These are phyloP conservation scores for Wickerhamiella bombiphila DNA, from an alignment of 805 yeast genomes.

Conservation along the genomic window DNA sequence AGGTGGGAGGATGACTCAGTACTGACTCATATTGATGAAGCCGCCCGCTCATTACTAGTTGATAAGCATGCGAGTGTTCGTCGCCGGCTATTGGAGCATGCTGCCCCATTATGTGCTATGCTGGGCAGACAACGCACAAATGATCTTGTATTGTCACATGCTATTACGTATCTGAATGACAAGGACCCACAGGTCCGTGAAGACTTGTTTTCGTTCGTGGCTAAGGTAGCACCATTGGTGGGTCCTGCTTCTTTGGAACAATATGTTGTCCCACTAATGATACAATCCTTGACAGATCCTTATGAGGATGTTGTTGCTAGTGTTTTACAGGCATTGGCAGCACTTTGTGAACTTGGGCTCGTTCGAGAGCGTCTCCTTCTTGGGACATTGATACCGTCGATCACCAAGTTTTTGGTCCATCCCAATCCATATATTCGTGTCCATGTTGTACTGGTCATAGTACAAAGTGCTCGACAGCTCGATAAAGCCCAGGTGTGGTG, in stretches of 20 bases:
- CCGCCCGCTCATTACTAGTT: slow-evolving; percentile 51
- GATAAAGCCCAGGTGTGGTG: slow-evolving; percentile 72
- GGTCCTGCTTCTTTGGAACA: slow-evolving; percentile 77
- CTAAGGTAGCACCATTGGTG: slow-evolving; percentile 61
- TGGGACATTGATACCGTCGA: slow-evolving; percentile 35
- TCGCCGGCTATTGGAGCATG: slow-evolving; percentile 51
- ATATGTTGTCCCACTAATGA: slow-evolving; percentile 68
- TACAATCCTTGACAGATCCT: slow-evolving; percentile 70
- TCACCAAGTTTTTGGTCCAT: slow-evolving; percentile 52
- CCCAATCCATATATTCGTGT: slow-evolving; percentile 82
- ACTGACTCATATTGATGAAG: slow-evolving; percentile 44
- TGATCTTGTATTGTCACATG: slow-evolving; percentile 76
- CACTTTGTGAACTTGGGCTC: slow-evolving; percentile 42
- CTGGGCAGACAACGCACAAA: slow-evolving; percentile 81
- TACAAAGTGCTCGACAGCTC: slow-evolving; percentile 46
- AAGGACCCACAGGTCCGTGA: slow-evolving; percentile 50
- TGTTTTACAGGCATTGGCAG: slow-evolving; percentile 46
- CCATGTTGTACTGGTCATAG: slow-evolving; percentile 43
- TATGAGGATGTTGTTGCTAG: slow-evolving; percentile 61
- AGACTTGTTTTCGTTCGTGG: slow-evolving; percentile 55
- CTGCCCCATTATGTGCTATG: slow-evolving; percentile 63
- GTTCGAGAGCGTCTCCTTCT: slow-evolving; percentile 36
- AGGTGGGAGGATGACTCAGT: slow-evolving; percentile 18
- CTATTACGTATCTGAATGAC: slow-evolving; percentile 84
- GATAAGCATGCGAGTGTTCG: slow-evolving; percentile 55